phyloP scores from a whole-genome alignment of 2,329 filamentous ascomycete genomes.

The Keithomyces neogunnii region DNA sequence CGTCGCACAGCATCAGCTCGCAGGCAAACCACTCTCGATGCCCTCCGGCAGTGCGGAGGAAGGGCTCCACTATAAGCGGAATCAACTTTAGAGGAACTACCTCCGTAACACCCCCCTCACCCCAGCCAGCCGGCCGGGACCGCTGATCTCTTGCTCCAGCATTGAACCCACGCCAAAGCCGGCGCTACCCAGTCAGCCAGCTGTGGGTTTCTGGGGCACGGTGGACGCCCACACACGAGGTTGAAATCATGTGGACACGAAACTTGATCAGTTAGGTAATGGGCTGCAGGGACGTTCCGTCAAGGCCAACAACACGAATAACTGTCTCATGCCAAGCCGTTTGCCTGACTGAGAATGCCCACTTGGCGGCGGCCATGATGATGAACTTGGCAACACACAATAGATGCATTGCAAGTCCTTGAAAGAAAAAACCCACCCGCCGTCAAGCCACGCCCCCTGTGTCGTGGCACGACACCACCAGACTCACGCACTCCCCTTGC shows the following conservation, averaged over 20 bases:
- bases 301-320: no score
- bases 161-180: not conserved
- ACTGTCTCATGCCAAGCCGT: no score
- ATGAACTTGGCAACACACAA: no score
- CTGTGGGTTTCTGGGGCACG: not conserved
- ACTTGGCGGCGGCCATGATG: no score
- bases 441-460: no score
- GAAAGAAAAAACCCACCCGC: no score
- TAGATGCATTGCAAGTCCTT: no score
- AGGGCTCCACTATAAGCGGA: slow-evolving; percentile 4
- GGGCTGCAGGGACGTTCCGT: not conserved
- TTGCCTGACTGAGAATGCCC: no score
- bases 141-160: no score
- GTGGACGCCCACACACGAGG: not conserved
- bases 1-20: not conserved
- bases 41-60: not conserved
- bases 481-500: no score
- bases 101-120: not conserved
- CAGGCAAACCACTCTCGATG: not conserved
- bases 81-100: slow-evolving; percentile 9
- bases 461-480: no score
- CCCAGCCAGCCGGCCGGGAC: not conserved
- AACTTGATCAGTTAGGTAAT: not conserved
- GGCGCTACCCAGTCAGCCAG: not conserved
- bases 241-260: not conserved